Percentiles rank a stretch among this genome's conserved stretches.
Conservation (phyloP, 352 stramenopile species). For the Nothophytophthora sp. region DNA sequence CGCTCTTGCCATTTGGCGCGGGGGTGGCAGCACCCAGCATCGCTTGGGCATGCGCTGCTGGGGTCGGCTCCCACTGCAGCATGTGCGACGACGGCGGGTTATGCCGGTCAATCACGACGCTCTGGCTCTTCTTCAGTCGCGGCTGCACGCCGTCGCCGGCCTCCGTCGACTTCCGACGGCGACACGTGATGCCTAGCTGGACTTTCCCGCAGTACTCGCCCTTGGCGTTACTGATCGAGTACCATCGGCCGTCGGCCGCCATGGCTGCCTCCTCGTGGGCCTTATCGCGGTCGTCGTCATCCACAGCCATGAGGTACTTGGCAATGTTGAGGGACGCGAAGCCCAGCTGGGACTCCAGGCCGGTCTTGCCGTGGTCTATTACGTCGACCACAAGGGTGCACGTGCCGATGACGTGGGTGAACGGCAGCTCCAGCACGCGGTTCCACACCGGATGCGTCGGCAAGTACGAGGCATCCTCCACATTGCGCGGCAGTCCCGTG, state of each 20-base stretch:
- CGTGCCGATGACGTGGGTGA: constrained; percentile 73
- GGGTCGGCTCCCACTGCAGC: constrained; percentile 70
- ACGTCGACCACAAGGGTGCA: constrained; percentile 80
- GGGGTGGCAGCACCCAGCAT: constrained; percentile 41
- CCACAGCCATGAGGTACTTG: constrained; percentile 83
- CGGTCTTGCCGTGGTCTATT: constrained; percentile 53
- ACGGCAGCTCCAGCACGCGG: constrained; percentile 73
- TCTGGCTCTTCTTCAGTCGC: constrained; percentile 77
- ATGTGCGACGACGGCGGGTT: constrained; percentile 73
- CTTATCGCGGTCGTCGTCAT: constrained; percentile 29
- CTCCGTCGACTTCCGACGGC: constrained; percentile 27
- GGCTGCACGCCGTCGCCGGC: constrained; percentile 43
- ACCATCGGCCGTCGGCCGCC: constrained; percentile 77
- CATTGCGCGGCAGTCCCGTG: constrained; percentile 60
- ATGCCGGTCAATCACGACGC: constrained; percentile 68
- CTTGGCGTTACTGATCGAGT: constrained; percentile 84
- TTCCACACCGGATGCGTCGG: constrained; percentile 86
- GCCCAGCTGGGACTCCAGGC: constrained; percentile 49
- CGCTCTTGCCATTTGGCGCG: constrained; percentile 29
- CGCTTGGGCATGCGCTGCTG: constrained; percentile 25
- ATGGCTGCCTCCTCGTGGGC: constrained; percentile 71
- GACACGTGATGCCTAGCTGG: constrained; percentile 78
- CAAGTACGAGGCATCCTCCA: constrained; percentile 52
- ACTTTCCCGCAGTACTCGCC: constrained; percentile 88
- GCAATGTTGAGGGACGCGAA: constrained; percentile 78